Evolutionary conservation across 139 green algal genomes (phyloP), one percentile per base, ranked within the genome.

Genomic region (Chlorella sorokiniana): DNA sequence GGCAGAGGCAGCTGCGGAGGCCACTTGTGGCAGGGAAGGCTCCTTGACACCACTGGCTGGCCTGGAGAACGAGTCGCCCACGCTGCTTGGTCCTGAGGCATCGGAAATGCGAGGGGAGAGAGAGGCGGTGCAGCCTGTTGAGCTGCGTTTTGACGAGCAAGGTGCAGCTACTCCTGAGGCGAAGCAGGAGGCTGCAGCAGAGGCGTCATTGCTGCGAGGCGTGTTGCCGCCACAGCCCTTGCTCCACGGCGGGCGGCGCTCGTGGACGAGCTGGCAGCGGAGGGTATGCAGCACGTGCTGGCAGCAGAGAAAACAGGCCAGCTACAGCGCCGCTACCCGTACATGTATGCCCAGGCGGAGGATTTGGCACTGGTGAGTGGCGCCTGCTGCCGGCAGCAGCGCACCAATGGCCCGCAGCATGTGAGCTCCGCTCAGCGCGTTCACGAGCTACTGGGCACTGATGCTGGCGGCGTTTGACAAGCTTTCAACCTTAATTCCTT

Each of bases 311-410:
- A 79, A 1, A 78, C 69, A 0, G 91, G 90, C 0, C 41, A 85
- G 40, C 82, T 95, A 67, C 87, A 89, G 79, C 76, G 82, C 11
- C 86, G 78, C 22, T 86, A 96, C 86, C 89, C 84, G 10, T 95
- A 87, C 81, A 81, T 96, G 67, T 97, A 94, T 82, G 86, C 87
- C 20, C 31, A 51, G 4, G 72, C 89, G 0, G 88, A 88, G 22
- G 79, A 90, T 44, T 82, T 98, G 29, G 90, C 82, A 3, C 45
- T 98, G 62, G 84, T 85, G 70, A 71, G 80, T 69, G 61, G 25
- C 23, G 61, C 61, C 25, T 68, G 61, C 23, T 68, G 61, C 29
- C 48, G 16, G 48, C 48, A n/a, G n/a, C n/a, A n/a, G n/a, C n/a
- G n/a, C n/a, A n/a, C n/a, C n/a, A n/a, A n/a, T n/a, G n/a, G n/a